phyloP scores from a whole-genome alignment of 805 yeast genomes.

The Lachancea thermotolerans region DNA sequence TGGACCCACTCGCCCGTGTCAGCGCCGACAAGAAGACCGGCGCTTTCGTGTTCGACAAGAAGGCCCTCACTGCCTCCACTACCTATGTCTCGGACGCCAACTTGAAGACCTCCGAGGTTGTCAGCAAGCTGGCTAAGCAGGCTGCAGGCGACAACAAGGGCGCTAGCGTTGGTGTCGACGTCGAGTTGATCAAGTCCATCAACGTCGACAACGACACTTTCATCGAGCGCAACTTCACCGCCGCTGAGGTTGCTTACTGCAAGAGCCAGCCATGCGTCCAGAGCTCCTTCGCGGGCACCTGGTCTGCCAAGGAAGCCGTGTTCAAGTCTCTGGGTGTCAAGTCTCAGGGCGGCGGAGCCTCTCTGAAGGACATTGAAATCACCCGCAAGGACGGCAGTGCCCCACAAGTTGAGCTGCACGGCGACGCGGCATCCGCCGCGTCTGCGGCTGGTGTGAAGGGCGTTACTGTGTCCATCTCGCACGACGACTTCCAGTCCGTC shows the following conservation, averaged over 20 bases:
- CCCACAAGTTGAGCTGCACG: conserved; percentile 72
- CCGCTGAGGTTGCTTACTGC: conserved; percentile 74
- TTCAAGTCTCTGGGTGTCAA: conserved; percentile 89
- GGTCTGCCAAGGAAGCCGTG: conserved; percentile 99
- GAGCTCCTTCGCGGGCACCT: conserved; percentile 92
- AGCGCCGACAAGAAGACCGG: conserved; percentile 32
- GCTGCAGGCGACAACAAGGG: conserved; percentile 35
- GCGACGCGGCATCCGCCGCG: conserved; percentile 74
- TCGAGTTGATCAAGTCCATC: conserved; percentile 76
- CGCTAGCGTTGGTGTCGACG: conserved; percentile 89
- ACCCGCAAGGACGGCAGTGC: conserved; percentile 65
- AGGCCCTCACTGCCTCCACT: conserved; percentile 41
- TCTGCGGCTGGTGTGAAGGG: conserved; percentile 55
- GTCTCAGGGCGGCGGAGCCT: conserved; percentile 92
- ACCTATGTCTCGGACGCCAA: conserved; percentile 36
- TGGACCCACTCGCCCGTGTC: conserved; percentile 83
- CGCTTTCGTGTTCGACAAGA: conserved; percentile 42
- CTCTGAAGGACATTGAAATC: conserved; percentile 87
- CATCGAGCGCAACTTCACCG: conserved; percentile 86
- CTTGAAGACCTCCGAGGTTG: conserved; percentile 56
- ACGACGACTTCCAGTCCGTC: conserved; percentile 94
- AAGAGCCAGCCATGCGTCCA: conserved; percentile 63
- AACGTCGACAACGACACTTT: conserved; percentile 87
- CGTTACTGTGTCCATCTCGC: conserved; percentile 87
- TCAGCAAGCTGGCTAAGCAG: conserved; percentile 46